phyloP scores from a whole-genome alignment of 495 filamentous ascomycete genomes.

The Corynascus novoguineensis region DNA sequence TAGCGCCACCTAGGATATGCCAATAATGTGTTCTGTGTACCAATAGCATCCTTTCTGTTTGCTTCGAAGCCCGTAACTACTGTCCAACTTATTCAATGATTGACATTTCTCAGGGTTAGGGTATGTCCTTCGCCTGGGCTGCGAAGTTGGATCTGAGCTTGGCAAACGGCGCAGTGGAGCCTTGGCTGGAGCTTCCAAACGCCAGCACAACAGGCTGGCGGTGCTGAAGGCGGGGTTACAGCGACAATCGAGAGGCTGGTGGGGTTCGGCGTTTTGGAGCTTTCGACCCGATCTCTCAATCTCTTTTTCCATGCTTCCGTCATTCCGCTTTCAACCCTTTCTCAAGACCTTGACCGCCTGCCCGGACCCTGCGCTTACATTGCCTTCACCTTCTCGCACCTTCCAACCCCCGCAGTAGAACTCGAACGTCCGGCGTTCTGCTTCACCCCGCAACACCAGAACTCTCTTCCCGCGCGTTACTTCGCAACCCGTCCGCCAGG shows the following conservation, averaged over 20 bases:
- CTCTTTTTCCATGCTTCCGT: slow-evolving; percentile 32
- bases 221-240: slow-evolving; percentile 28
- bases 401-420: slow-evolving; percentile 4
- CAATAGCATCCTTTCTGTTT: too few species aligned
- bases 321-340: slow-evolving; percentile 20
- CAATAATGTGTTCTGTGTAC: too few species aligned
- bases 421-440: slow-evolving; percentile 7
- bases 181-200: not conserved
- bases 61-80: too few species aligned
- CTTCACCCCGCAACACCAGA: not conserved
- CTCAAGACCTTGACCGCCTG: slow-evolving; percentile 18
- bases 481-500: not conserved
- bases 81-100: too few species aligned
- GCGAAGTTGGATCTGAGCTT: not conserved
- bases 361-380: not conserved
- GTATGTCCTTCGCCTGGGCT: too few species aligned
- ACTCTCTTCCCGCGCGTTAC: not conserved
- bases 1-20: too few species aligned
- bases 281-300: slow-evolving; percentile 36
- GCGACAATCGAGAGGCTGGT: slow-evolving; percentile 38
- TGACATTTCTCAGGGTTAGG: not conserved
- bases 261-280: slow-evolving; percentile 35
- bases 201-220: slow-evolving; percentile 1
- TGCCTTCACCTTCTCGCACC: not conserved
- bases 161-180: slow-evolving; percentile 1